phyloP scores from a whole-genome alignment of 129 eudicot species.

The Chrysanthemum seticuspe region DNA sequence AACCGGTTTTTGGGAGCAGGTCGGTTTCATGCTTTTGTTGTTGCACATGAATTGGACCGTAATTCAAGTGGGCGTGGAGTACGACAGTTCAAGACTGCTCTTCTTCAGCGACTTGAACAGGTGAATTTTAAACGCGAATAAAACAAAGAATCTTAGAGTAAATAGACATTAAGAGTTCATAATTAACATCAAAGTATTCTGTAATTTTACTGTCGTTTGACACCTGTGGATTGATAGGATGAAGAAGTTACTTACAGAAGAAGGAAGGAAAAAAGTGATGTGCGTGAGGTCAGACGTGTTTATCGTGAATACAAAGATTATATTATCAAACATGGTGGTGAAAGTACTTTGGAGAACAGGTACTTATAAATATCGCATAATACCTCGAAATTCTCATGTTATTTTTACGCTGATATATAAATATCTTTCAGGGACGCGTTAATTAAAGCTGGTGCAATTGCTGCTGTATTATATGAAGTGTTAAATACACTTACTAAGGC shows the following conservation, averaged over 20 bases:
- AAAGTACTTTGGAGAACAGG: slow-evolving; percentile 69
- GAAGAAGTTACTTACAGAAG: slow-evolving; percentile 62
- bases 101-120: slow-evolving; percentile 94
- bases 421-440: slow-evolving; percentile 52
- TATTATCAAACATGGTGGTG: slow-evolving; percentile 78
- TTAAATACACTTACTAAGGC: slow-evolving; percentile 58
- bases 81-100: slow-evolving; percentile 89
- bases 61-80: slow-evolving; percentile 96
- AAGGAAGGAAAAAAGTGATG: slow-evolving; percentile 86
- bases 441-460: slow-evolving; percentile 74
- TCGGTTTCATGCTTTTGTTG: slow-evolving; percentile 94
- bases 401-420: slow-evolving; percentile 3
- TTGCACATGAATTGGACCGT: slow-evolving; percentile 88
- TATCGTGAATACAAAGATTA: slow-evolving; percentile 70
- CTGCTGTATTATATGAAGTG: slow-evolving; percentile 78
- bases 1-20: slow-evolving; percentile 51
- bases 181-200: neutral
- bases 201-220: slow-evolving; percentile 1
- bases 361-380: slow-evolving; percentile 12
- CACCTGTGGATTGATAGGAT: slow-evolving; percentile 53
- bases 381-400: slow-evolving; percentile 5
- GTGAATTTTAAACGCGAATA: slow-evolving; percentile 31
- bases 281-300: slow-evolving; percentile 92
- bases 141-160: neutral
- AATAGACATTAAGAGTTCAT: neutral